A percentile compares a stretch with the other conserved stretches of the same genome.
These are phyloP conservation scores for Labyrinthula sp. DNA, from an alignment of 352 stramenopile genomes.

Conservation along the genomic window DNA sequence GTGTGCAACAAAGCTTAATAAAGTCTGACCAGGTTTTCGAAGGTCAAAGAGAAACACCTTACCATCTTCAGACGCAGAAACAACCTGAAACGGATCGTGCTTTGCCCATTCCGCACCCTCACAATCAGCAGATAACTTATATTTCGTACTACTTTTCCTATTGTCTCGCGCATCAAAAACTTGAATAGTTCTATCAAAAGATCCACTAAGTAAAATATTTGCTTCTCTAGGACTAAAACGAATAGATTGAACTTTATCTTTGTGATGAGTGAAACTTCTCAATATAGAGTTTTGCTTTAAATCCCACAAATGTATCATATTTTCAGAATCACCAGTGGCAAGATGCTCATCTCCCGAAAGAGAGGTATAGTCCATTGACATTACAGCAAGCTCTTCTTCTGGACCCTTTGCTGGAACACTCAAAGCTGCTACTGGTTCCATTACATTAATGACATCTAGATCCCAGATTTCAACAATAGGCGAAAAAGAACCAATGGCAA, in stretches of 20 bases:
- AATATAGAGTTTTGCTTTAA: conserved; percentile 68
- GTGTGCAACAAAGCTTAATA: conserved; percentile 75
- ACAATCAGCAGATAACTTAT: conserved; percentile 54
- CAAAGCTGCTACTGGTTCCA: conserved; percentile 79
- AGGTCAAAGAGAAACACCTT: conserved; percentile 78
- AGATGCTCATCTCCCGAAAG: conserved; percentile 82
- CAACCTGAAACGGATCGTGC: conserved; percentile 65
- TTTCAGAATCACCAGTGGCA: conserved; percentile 84
- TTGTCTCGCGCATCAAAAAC: conserved; percentile 45
- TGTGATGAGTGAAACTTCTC: conserved; percentile 88
- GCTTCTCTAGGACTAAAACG: conserved; percentile 83
- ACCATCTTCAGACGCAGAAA: conserved; percentile 76
- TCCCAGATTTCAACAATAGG: conserved; percentile 99
- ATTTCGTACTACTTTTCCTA: conserved; percentile 43
- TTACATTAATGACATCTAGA: conserved; percentile 88
- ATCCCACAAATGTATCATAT: conserved; percentile 87
- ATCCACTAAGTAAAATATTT: conserved; percentile 66
- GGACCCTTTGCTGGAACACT: conserved; percentile 61
- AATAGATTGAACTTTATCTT: conserved; percentile 89
- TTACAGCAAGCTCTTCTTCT: conserved; percentile 82
- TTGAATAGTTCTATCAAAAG: conserved; percentile 75
- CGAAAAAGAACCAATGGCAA: conserved; percentile 96
- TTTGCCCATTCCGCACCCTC: conserved; percentile 78
- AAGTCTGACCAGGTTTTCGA: conserved; percentile 59
- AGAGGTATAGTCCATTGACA: too few relatives aligned